Evolutionary conservation across 2,329 filamentous ascomycete genomes (phyloP).

Genomic region (Rhinocladiella mackenziei): DNA sequence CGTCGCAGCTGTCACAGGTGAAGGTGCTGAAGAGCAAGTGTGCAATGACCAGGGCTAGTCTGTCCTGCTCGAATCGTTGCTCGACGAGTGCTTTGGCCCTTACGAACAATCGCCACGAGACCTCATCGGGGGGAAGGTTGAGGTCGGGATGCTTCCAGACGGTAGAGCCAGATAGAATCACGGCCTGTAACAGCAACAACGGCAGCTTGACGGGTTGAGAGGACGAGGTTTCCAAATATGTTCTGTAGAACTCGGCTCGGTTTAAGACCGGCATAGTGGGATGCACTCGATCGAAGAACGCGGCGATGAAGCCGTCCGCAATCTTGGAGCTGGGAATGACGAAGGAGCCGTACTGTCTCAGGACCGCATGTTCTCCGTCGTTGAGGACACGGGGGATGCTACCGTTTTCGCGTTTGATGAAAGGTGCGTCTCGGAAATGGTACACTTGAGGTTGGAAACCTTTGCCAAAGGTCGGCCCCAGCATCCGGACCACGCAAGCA

Average conservation of each 20-base stretch:
- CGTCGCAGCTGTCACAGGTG: conserved; percentile 9
- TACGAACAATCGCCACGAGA: conserved; percentile 3
- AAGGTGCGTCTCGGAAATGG: conserved; percentile 7
- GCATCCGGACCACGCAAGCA: conserved; percentile 3
- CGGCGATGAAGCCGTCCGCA: conserved; percentile 8
- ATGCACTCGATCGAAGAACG: conserved; percentile 11
- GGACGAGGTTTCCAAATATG: background rate
- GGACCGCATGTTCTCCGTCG: conserved; percentile 6
- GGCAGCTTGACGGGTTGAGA: background rate
- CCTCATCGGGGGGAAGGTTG: conserved; percentile 4
- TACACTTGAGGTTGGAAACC: conserved; percentile 7
- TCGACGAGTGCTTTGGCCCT: conserved; percentile 11
- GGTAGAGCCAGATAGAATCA: conserved; percentile 10
- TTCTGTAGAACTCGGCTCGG: background rate
- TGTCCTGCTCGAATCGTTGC: conserved; percentile 11
- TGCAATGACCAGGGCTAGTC: conserved; percentile 3
- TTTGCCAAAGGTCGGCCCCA: conserved; percentile 5
- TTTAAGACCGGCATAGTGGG: conserved; percentile 6
- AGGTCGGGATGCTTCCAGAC: conserved; percentile 5
- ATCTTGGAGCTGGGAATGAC: conserved; percentile 4
- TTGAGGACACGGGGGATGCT: conserved; percentile 5
- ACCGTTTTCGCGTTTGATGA: conserved; percentile 5
- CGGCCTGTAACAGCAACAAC: conserved; percentile 6
- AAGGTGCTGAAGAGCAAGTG: conserved; percentile 13
- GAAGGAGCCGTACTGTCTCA: conserved; percentile 8